Percentiles rank a stretch among this genome's conserved stretches.
These are phyloP conservation scores for Fusarium beomiforme DNA, from an alignment of 2,329 filamentous ascomycete genomes.

Conservation along the genomic window DNA sequence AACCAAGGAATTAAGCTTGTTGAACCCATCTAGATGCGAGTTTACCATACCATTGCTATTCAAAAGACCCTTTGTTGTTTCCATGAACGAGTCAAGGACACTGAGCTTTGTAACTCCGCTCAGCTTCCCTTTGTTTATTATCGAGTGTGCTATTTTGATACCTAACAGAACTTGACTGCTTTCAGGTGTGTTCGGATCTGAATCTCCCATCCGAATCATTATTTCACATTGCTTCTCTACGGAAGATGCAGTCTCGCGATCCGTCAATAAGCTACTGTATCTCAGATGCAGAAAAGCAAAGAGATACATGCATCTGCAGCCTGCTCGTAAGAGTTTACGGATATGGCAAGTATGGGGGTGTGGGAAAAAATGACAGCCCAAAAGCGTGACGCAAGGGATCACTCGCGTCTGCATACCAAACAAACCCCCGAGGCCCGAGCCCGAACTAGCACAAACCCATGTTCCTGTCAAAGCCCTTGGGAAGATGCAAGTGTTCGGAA, in stretches of 20 bases:
- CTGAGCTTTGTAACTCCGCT: neutral
- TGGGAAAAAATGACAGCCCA: neutral
- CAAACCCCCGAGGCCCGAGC: constrained; percentile 29
- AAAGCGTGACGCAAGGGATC: constrained; percentile 39
- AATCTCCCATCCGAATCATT: constrained; percentile 10
- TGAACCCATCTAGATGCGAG: constrained; percentile 12
- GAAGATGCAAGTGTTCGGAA: constrained; percentile 34
- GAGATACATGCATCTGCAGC: constrained; percentile 5
- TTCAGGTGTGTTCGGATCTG: neutral
- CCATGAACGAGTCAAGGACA: constrained; percentile 7
- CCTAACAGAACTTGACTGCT: neutral
- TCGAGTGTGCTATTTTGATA: constrained; percentile 1
- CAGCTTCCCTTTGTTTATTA: constrained; percentile 22
- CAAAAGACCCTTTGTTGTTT: constrained; percentile 1
- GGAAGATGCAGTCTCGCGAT: constrained; percentile 4
- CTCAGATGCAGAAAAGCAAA: constrained; percentile 18
- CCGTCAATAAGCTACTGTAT: constrained; percentile 13
- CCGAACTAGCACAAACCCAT: constrained; percentile 22
- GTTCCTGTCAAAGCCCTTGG: constrained; percentile 28
- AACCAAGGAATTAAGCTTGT: neutral
- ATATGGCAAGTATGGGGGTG: constrained; percentile 16
- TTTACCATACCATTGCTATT: constrained; percentile 23
- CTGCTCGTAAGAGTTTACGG: neutral
- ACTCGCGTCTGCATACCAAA: constrained; percentile 40
- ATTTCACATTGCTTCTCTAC: constrained; percentile 30